These are phyloP conservation scores for Russula griseocarnosa DNA, from an alignment of 768 basidiomycete genomes.

Conservation along the genomic window DNA sequence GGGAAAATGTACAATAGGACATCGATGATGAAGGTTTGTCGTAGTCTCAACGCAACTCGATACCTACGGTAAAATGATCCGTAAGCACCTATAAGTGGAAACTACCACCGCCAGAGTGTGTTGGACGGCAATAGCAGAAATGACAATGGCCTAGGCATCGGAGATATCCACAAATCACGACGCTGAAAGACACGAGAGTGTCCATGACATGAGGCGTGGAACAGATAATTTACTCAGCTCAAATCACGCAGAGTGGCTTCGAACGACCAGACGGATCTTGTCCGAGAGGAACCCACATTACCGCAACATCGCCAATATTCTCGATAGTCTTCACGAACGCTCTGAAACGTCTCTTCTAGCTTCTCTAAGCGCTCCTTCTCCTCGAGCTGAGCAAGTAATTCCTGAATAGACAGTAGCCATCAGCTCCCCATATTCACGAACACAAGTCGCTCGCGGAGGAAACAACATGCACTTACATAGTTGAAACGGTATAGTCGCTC, in stretches of 20 bases:
- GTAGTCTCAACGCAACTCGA: neutral
- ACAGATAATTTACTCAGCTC: neutral
- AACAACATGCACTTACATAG: slow-evolving; percentile 55
- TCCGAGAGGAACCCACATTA: neutral
- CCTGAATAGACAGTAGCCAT: slow-evolving; percentile 44
- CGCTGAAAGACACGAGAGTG: neutral
- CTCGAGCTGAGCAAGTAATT: slow-evolving; percentile 83
- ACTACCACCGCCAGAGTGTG: neutral
- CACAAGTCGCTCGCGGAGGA: neutral
- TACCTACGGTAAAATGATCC: neutral
- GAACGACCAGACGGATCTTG: neutral
- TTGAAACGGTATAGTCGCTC: slow-evolving; percentile 94
- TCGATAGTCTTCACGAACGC: slow-evolving; percentile 79
- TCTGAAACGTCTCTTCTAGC: slow-evolving; percentile 89
- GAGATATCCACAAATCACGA: neutral
- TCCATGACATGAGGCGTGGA: neutral
- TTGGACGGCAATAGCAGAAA: neutral
- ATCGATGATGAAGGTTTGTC: neutral
- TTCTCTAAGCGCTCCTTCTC: slow-evolving; percentile 83
- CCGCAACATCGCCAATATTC: slow-evolving; percentile 60
- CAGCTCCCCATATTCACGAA: neutral
- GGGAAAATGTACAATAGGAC: neutral
- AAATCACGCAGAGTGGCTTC: neutral
- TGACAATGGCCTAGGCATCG: neutral
- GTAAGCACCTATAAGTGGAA: neutral